Evolutionary conservation across 2,329 filamentous ascomycete species (phyloP), one percentile per base, ranked within the genome.

Genomic region (Aspergillus aculeatus): DNA sequence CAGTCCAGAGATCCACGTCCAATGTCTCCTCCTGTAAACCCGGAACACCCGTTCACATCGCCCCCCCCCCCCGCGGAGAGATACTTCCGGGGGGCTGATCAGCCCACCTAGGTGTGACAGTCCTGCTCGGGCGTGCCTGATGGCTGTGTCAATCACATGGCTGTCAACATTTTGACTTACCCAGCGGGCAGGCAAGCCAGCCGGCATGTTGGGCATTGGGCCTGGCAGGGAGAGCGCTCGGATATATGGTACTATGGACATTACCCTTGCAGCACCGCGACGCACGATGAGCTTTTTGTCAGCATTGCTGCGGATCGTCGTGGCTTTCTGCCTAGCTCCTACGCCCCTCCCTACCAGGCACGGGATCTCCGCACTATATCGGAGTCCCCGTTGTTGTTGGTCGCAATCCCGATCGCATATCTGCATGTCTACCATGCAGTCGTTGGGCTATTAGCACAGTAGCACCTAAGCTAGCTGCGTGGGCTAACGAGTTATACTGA

Each of bases 81-180:
- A 16, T 41, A n/a, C 38, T 41, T 41, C 38, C 38, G 38, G 38
- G 16, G 10, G 38, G 38, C 38, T 19, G 38, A 44, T 44, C 38
- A 44, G 38, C 38, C 38, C 38, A 44, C 38, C 16, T 7, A 9
- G 38, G 38, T 19, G 6, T 44, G 38, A 44, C 38, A 44, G 14
- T 44, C 38, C 16, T 49, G 5, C 47, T 50, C 48, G 48, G 21
- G 21, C 23, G 48, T 50, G 48, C 24, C 48, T 50, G 48, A 31
- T 50, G 51, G 51, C 32, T 52, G 50, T 53, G 51, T 53, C 51
- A 53, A 53, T 53, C 35, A 53, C 51, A 53, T 53, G 51, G 51
- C 51, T 24, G 41, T 44, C 21, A 53, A 53, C 16, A 12, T 44
- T 52, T 44, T 44, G 38, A 44, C 38, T 44, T 44, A 14, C 38